phyloP scores from a whole-genome alignment of 495 filamentous ascomycete genomes.

The Aspergillus funiculosus region DNA sequence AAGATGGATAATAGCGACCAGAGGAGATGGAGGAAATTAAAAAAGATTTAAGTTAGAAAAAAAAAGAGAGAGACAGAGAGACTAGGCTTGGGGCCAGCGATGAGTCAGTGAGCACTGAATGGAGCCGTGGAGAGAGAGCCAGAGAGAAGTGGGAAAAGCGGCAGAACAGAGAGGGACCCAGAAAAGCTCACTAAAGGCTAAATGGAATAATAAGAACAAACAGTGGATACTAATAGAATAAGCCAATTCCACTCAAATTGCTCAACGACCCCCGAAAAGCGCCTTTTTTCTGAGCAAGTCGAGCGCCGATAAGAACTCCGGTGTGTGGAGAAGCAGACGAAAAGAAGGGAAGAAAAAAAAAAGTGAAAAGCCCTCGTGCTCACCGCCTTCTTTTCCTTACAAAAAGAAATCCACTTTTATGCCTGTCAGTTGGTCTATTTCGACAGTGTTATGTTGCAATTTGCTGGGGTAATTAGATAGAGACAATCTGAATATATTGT shows the following conservation, averaged over 20 bases:
- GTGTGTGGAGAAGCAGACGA: constrained; percentile 23
- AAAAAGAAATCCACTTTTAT: too few species aligned
- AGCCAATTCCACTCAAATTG: too few species aligned
- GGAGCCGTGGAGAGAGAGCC: constrained; percentile 11
- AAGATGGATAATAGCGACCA: constrained; percentile 9
- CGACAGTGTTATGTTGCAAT: too few species aligned
- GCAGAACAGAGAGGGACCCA: constrained; percentile 4
- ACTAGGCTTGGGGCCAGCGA: constrained; percentile 12
- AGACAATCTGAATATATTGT: too few species aligned
- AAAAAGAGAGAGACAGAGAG: too few species aligned
- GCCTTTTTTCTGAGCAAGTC: constrained; percentile 12
- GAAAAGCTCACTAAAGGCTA: constrained; percentile 6
- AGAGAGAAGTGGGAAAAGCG: constrained; percentile 16
- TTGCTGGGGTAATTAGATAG: too few species aligned
- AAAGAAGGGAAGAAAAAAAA: background rate
- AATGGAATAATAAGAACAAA: too few species aligned
- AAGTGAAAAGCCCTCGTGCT: background rate
- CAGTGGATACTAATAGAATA: too few species aligned
- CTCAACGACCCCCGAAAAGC: constrained; percentile 9
- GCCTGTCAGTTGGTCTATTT: too few species aligned
- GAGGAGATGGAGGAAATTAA: constrained; percentile 12
- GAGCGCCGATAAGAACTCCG: constrained; percentile 29
- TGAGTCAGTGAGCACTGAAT: constrained; percentile 20
- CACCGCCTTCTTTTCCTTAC: constrained; percentile 6
- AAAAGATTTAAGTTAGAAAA: constrained; percentile 11